Evolutionary conservation across 1,139 yeast genomes (phyloP).

Genomic region (Geotrichum citri-aurantii): DNA sequence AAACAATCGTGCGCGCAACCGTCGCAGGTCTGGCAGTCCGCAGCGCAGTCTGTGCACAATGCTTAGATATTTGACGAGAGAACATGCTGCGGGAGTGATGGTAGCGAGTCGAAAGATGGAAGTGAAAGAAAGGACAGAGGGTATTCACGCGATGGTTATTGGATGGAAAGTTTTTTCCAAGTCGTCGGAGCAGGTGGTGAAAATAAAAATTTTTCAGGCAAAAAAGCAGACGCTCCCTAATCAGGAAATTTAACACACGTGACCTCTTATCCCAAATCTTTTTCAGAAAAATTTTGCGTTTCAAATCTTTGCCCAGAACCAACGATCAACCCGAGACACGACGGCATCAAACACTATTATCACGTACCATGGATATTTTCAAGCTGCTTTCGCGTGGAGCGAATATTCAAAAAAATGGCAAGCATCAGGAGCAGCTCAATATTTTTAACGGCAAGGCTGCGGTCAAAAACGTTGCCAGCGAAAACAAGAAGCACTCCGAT

Average conservation of each 20-base stretch:
- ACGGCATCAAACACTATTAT: neutral
- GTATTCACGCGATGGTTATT: neutral
- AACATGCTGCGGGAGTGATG: neutral
- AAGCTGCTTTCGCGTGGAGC: slow-evolving; percentile 84
- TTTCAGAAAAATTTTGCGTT: neutral
- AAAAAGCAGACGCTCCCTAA: neutral
- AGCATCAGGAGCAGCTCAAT: slow-evolving; percentile 33
- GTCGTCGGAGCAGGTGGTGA: neutral
- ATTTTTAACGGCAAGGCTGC: slow-evolving; percentile 22
- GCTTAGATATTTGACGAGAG: neutral
- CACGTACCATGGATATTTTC: slow-evolving; percentile 71
- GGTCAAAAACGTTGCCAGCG: slow-evolving; percentile 12
- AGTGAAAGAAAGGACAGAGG: neutral
- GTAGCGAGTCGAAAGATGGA: neutral
- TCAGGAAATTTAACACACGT: neutral
- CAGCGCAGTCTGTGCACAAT: neutral
- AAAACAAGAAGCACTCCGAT: slow-evolving; percentile 16
- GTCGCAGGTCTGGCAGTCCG: neutral
- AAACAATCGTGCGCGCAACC: slow-evolving; percentile 32
- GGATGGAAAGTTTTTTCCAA: neutral
- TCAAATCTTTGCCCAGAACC: neutral
- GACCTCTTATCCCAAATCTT: neutral
- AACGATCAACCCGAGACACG: neutral
- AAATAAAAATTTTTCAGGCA: neutral
- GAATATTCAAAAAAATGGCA: slow-evolving; percentile 49